phyloP scores from a whole-genome alignment of 2,329 filamentous ascomycete genomes.

The Venturia pyrina region DNA sequence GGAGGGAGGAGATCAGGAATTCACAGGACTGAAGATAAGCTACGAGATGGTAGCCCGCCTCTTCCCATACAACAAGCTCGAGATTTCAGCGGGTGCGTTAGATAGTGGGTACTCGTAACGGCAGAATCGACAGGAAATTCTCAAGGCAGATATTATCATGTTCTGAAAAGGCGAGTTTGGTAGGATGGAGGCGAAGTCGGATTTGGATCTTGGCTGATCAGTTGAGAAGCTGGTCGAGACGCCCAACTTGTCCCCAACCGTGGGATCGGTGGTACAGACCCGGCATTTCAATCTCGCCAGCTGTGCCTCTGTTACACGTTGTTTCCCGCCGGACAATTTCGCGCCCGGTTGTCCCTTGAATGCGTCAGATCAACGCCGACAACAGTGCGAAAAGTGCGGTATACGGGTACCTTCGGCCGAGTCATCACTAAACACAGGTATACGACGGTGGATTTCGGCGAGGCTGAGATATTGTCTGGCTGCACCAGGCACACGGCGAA shows the following conservation, averaged over 20 bases:
- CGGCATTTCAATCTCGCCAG: not conserved
- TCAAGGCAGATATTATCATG: no score
- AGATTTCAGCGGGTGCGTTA: no score
- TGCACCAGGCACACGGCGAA: not conserved
- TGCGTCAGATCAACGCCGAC: no score
- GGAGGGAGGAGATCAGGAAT: constrained; percentile 50
- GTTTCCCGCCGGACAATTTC: not conserved
- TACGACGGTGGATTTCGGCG: no score
- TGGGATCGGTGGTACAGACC: not conserved
- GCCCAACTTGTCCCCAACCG: not conserved
- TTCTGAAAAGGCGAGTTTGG: not conserved
- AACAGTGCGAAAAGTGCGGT: no score
- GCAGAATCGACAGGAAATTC: no score
- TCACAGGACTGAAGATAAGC: constrained; percentile 40
- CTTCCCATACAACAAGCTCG: not conserved
- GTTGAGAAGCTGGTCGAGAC: not conserved
- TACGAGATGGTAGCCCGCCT: not conserved
- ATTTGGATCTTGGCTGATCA: not conserved
- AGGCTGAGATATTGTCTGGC: no score
- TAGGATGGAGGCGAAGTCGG: not conserved
- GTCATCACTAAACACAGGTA: no score
- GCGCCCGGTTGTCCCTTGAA: not conserved
- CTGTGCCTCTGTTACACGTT: not conserved
- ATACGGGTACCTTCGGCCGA: no score
- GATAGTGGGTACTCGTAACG: no score